Evolutionary conservation across 345 rosid species (phyloP).

Genomic region (Erodium maritimum): DNA sequence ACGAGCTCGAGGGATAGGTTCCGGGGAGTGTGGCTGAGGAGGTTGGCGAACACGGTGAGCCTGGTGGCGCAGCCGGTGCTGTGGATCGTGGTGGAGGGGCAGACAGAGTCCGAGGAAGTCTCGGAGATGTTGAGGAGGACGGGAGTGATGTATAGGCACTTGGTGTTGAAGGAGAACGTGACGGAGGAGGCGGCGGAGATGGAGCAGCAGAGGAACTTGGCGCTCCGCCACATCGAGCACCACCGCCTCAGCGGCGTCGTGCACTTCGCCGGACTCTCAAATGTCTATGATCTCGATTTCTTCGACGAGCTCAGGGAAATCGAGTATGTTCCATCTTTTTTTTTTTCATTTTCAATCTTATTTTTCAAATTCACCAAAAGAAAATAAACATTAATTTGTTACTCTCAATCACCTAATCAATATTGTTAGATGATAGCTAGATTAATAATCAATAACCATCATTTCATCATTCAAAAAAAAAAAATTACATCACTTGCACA

Average conservation of each 20-base stretch:
- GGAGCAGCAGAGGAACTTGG: slow-evolving; percentile 70
- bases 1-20: slow-evolving; percentile 21
- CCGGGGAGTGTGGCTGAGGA: slow-evolving; percentile 42
- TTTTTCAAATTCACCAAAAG: neutral
- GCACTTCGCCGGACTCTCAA: slow-evolving; percentile 64
- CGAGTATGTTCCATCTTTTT: slow-evolving; percentile 37
- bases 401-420: too few species aligned
- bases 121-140: slow-evolving; percentile 53
- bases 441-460: too few species aligned
- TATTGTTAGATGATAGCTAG: too few species aligned
- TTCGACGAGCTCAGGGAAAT: slow-evolving; percentile 62
- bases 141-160: slow-evolving; percentile 70
- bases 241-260: slow-evolving; percentile 71
- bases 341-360: too few species aligned
- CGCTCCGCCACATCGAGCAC: slow-evolving; percentile 63
- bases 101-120: slow-evolving; percentile 23
- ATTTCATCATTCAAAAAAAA: too few species aligned
- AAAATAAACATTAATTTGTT: neutral
- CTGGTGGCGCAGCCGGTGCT: slow-evolving; percentile 59
- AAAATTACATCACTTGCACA: too few species aligned
- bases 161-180: slow-evolving; percentile 58
- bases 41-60: slow-evolving; percentile 51
- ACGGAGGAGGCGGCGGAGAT: slow-evolving; percentile 48
- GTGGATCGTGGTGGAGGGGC: slow-evolving; percentile 73
- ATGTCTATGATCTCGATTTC: slow-evolving; percentile 76